A percentile compares a stretch with the other conserved stretches of the same genome.
phyloP scores from a whole-genome alignment of 176 grass and related monocot species.

The Neostapfia colusana region DNA sequence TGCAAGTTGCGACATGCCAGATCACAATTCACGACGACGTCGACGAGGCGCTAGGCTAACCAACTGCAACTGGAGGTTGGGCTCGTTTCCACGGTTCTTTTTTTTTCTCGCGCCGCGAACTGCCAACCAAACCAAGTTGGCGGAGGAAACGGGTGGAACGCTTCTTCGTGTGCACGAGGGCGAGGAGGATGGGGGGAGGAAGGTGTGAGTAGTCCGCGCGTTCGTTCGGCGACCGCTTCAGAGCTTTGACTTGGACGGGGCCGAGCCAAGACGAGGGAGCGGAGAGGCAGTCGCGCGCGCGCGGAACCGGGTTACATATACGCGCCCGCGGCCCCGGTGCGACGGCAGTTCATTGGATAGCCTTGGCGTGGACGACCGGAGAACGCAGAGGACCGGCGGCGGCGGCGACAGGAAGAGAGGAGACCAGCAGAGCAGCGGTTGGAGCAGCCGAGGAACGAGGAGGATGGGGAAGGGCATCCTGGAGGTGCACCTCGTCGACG shows the following conservation, averaged over 20 bases:
- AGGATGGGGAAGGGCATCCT: conserved; percentile 66
- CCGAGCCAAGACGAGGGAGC: not conserved
- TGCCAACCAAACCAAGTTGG: not conserved
- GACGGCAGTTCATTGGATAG: not conserved
- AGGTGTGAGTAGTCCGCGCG: not conserved
- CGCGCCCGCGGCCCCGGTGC: not conserved
- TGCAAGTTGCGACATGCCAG: not conserved
- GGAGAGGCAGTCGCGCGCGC: too few species aligned
- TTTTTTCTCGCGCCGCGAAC: not conserved
- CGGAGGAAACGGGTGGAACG: not conserved
- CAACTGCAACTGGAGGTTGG: not conserved
- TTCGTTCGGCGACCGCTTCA: conserved; percentile 30
- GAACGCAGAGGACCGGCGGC: not conserved
- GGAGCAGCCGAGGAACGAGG: not conserved
- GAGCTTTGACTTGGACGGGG: conserved; percentile 13
- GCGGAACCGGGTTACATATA: not conserved
- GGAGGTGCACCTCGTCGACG: conserved; percentile 81
- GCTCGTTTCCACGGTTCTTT: not conserved
- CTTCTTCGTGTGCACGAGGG: not conserved
- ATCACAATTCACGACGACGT: too few species aligned
- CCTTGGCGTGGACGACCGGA: not conserved
- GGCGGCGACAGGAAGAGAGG: not conserved
- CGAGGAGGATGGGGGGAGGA: not conserved
- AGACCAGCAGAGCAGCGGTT: not conserved
- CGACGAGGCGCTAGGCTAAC: not conserved